These are phyloP conservation scores for Solanum piurae DNA, from an alignment of 257 asterid species.

Conservation along the genomic window DNA sequence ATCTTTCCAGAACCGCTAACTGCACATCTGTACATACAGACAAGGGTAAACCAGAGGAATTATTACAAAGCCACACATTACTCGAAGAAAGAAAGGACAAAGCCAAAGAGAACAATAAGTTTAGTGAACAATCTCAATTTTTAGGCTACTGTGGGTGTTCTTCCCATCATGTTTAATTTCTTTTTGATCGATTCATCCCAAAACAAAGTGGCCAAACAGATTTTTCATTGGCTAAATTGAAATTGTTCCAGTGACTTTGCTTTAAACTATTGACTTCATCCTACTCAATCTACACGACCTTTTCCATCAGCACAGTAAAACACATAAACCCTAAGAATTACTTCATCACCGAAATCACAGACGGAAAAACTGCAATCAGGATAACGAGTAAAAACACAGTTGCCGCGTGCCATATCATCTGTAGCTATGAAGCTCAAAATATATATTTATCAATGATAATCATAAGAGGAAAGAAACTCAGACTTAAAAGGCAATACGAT, in stretches of 20 bases:
- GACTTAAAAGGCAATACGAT: neutral
- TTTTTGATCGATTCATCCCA: neutral
- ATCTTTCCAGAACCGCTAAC: slow-evolving; percentile 99
- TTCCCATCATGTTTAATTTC: neutral
- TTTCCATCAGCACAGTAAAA: neutral
- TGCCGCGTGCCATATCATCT: neutral
- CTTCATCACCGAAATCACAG: neutral
- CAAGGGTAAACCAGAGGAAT: neutral
- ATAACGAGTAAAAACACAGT: neutral
- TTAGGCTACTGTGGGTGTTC: neutral
- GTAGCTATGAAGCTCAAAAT: neutral
- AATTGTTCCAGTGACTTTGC: neutral
- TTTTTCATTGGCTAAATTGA: neutral
- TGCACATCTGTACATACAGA: slow-evolving; percentile 60
- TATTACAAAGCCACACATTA: neutral
- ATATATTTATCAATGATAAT: neutral
- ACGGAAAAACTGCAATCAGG: neutral
- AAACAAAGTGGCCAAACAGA: neutral
- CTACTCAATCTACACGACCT: neutral
- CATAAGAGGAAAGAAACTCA: neutral
- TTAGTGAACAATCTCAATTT: neutral
- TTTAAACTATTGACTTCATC: neutral
- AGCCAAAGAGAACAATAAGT: neutral
- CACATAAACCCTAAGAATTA: neutral
- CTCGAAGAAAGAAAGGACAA: neutral